Evolutionary conservation across 2,329 filamentous ascomycete species (phyloP).

Genomic region (Apiospora sp.): DNA sequence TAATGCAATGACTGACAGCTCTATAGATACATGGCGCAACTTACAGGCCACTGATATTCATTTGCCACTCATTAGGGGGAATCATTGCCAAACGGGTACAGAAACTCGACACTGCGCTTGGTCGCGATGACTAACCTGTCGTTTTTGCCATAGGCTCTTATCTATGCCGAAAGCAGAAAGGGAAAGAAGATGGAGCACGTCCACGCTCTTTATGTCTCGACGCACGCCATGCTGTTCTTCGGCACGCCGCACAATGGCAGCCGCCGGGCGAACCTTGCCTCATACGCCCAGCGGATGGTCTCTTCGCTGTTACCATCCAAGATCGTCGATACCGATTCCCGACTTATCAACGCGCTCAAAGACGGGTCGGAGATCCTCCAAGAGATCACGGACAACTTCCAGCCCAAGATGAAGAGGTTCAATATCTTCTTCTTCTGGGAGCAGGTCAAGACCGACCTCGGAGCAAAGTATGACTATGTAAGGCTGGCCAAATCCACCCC

Average conservation of each 20-base stretch:
- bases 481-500: neutral
- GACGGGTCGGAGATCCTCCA: conserved; percentile 29
- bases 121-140: too few species aligned
- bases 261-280: conserved; percentile 23
- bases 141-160: conserved; percentile 17
- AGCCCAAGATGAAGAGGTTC: conserved; percentile 28
- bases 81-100: neutral
- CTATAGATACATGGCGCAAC: neutral
- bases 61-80: neutral
- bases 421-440: conserved; percentile 30
- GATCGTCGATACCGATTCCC: conserved; percentile 28
- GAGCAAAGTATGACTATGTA: conserved; percentile 21
- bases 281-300: conserved; percentile 27
- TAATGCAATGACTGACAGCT: neutral
- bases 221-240: conserved; percentile 30
- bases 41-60: neutral
- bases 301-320: conserved; percentile 26
- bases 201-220: conserved; percentile 28
- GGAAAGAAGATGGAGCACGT: conserved; percentile 27
- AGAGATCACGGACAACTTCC: conserved; percentile 30
- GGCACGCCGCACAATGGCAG: conserved; percentile 30
- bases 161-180: conserved; percentile 28
- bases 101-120: neutral
- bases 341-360: conserved; percentile 28
- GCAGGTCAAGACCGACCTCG: conserved; percentile 28